These are phyloP conservation scores for Ceratocystis lukuohia DNA, from an alignment of 2,329 filamentous ascomycete species.

Conservation along the genomic window DNA sequence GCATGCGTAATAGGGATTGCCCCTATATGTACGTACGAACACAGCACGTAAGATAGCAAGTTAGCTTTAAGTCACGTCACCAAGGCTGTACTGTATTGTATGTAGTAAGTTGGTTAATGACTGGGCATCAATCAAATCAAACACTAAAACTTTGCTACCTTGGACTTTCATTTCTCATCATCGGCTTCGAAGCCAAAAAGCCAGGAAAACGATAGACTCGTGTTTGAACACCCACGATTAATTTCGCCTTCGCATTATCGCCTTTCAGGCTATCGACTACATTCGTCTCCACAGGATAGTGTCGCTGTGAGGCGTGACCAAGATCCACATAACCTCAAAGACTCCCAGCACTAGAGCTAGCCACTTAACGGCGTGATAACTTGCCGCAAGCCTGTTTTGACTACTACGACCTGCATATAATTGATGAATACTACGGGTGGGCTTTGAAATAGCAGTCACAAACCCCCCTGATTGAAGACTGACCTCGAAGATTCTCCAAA, in stretches of 20 bases:
- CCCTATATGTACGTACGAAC: background rate
- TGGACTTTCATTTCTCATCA: background rate
- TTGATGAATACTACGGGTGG: background rate
- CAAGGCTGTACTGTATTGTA: too few relatives aligned
- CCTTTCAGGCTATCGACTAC: background rate
- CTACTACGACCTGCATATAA: background rate
- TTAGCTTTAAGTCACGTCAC: background rate
- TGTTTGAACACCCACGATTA: background rate
- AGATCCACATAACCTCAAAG: background rate
- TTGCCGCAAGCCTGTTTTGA: background rate
- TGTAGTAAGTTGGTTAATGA: background rate
- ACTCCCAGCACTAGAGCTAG: background rate
- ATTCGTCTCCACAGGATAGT: background rate
- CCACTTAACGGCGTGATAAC: background rate
- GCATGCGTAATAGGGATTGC: conserved; percentile 2
- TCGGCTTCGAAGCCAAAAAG: background rate
- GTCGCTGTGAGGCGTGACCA: background rate
- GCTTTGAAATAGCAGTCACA: background rate
- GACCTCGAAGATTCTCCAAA: background rate
- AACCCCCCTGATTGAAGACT: background rate
- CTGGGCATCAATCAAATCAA: conserved; percentile 2
- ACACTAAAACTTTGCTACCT: background rate
- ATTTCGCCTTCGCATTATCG: background rate
- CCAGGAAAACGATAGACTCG: background rate
- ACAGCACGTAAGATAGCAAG: background rate